Conservation (phyloP, 768 basidiomycete species). For the Hygrophoropsis aurantiaca region DNA sequence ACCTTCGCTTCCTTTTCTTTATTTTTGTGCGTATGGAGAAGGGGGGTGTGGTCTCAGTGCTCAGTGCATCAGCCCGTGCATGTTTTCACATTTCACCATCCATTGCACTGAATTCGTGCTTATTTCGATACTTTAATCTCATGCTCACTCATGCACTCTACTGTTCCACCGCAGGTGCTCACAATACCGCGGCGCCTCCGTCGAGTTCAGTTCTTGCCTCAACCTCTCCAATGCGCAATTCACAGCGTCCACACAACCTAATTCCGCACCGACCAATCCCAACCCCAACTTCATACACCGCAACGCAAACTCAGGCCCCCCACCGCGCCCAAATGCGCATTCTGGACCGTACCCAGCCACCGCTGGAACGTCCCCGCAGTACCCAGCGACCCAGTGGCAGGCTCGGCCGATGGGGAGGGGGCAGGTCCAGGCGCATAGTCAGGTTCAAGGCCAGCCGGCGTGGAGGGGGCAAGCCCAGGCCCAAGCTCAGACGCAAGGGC, state of each 20-base stretch:
- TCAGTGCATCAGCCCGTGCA: no score
- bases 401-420: no score
- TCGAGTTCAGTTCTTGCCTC: constrained; percentile 84
- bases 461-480: constrained; percentile 3
- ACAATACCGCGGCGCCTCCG: constrained; percentile 86
- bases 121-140: not conserved
- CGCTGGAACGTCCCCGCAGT: constrained; percentile 52
- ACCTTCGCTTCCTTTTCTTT: not conserved
- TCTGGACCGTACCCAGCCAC: constrained; percentile 74
- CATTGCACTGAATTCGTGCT: not conserved
- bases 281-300: no score
- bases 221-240: constrained; percentile 89
- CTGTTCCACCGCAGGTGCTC: constrained; percentile 61
- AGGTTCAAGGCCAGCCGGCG: constrained; percentile 21
- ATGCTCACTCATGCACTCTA: not conserved
- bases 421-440: not conserved
- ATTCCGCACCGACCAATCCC: no score
- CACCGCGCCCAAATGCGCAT: constrained; percentile 45
- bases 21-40: constrained; percentile 5
- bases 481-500: constrained; percentile 13
- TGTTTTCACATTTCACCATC: no score
- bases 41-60: no score
- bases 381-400: constrained; percentile 47
- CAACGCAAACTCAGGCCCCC: no score
- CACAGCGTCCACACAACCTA: constrained; percentile 69